phyloP scores from a whole-genome alignment of 2,329 filamentous ascomycete species.

The Niveomyces coronatus region DNA sequence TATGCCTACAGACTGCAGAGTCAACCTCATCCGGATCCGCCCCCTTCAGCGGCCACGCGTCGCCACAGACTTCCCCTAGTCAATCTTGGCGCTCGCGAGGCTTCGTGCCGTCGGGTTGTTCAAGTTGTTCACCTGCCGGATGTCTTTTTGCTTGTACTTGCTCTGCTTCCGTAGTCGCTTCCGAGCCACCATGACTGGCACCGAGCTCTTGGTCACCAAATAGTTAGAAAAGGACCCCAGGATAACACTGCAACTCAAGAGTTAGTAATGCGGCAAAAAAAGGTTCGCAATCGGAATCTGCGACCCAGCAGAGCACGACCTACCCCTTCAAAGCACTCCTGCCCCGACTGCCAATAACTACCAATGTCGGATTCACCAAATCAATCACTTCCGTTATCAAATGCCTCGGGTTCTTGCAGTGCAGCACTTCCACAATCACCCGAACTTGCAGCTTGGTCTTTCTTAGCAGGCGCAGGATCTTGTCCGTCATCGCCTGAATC shows the following conservation, averaged over 20 bases:
- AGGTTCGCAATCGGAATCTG: too few species aligned
- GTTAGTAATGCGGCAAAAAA: too few species aligned
- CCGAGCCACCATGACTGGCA: slow-evolving; percentile 94
- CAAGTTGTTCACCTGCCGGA: slow-evolving; percentile 74
- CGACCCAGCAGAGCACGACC: slow-evolving; percentile 27
- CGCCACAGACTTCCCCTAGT: slow-evolving; percentile 34
- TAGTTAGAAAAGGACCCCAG: slow-evolving; percentile 97
- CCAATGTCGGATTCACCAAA: slow-evolving; percentile 78
- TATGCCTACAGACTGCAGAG: background rate
- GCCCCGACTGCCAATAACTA: slow-evolving; percentile 85
- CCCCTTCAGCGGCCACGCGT: background rate
- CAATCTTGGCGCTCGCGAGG: slow-evolving; percentile 64
- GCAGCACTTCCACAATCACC: slow-evolving; percentile 90
- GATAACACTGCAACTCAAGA: slow-evolving; percentile 54
- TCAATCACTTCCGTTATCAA: slow-evolving; percentile 97
- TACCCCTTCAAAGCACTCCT: slow-evolving; percentile 89
- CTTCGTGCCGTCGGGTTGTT: slow-evolving; percentile 56
- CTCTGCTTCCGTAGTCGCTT: slow-evolving; percentile 82
- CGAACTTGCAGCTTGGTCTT: slow-evolving; percentile 90
- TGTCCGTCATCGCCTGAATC: slow-evolving; percentile 73
- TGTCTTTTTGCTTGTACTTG: slow-evolving; percentile 59
- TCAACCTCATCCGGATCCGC: background rate
- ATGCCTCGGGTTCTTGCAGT: slow-evolving; percentile 96
- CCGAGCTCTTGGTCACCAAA: slow-evolving; percentile 89
- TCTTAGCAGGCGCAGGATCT: slow-evolving; percentile 73